phyloP scores from a whole-genome alignment of 768 basidiomycete species.

The Psilocybe cyanescens region DNA sequence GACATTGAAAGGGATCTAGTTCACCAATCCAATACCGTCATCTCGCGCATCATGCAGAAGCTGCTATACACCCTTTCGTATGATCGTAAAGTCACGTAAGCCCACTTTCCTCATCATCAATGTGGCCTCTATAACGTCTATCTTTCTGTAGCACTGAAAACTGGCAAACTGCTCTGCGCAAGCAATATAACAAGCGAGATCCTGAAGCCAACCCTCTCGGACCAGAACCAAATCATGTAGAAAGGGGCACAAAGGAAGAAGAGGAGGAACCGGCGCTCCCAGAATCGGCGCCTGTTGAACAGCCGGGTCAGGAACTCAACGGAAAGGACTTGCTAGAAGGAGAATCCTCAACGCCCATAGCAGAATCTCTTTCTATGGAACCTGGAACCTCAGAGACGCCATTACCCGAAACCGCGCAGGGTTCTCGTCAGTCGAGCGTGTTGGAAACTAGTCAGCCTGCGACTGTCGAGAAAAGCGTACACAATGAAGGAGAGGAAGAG shows the following conservation, averaged over 20 bases:
- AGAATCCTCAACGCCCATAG: background rate
- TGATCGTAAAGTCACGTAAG: conserved; percentile 81
- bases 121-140: conserved; percentile 16
- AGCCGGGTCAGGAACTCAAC: background rate
- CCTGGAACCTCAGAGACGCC: background rate
- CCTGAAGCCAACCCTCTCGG: conserved; percentile 77
- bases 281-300: conserved; percentile 5
- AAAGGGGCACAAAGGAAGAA: conserved; percentile 11
- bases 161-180: conserved; percentile 79
- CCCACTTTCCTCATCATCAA: conserved; percentile 17
- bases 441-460: conserved; percentile 14
- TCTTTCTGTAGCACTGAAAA: conserved; percentile 57
- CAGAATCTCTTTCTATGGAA: background rate
- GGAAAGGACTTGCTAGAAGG: background rate
- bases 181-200: conserved; percentile 76
- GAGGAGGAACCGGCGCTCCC: conserved; percentile 4
- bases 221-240: conserved; percentile 44
- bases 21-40: conserved; percentile 53
- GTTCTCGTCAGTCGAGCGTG: conserved; percentile 19
- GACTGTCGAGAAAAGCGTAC: background rate
- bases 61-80: conserved; percentile 76
- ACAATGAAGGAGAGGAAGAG: conserved; percentile 24
- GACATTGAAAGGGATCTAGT: conserved; percentile 81
- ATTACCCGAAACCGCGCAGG: background rate
- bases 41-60: conserved; percentile 77